A percentile compares a stretch with the other conserved stretches of the same genome.
Evolutionary conservation across 139 green algal species (phyloP).

Genomic region (Coelastrella sp.): DNA sequence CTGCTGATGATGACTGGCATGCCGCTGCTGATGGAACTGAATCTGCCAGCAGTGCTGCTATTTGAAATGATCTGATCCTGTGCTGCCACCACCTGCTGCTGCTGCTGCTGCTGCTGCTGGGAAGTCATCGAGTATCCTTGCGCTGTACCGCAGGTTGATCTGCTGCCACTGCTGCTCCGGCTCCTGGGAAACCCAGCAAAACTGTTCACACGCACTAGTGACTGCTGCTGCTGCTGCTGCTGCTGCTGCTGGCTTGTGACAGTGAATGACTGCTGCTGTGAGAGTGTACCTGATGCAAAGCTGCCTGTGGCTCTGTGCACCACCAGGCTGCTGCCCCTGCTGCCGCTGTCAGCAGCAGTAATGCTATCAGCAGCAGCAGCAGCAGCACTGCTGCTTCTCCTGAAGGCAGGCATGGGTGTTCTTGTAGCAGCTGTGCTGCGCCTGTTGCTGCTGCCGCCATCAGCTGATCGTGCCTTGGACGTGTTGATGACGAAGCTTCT

Average conservation of each 20-base stretch:
- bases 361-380: not conserved
- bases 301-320: not conserved
- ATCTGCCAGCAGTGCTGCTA: too few relatives aligned
- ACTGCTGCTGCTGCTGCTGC: not conserved
- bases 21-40: not conserved
- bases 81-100: too few relatives aligned
- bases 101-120: not conserved
- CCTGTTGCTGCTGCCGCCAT: not conserved
- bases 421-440: not conserved
- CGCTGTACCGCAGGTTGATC: too few relatives aligned
- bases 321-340: not conserved
- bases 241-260: not conserved
- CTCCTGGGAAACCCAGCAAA: too few relatives aligned
- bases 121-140: not conserved
- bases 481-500: not conserved
- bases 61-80: too few relatives aligned
- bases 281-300: not conserved
- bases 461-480: not conserved
- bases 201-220: too few relatives aligned
- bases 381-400: too few relatives aligned
- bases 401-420: too few relatives aligned
- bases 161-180: too few relatives aligned
- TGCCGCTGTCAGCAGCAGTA: not conserved
- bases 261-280: not conserved
- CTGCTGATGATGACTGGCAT: not conserved